Base-by-base conservation (phyloP, 1,284 basidiomycete genomes). In the Sporisorium exsertum region DNA sequence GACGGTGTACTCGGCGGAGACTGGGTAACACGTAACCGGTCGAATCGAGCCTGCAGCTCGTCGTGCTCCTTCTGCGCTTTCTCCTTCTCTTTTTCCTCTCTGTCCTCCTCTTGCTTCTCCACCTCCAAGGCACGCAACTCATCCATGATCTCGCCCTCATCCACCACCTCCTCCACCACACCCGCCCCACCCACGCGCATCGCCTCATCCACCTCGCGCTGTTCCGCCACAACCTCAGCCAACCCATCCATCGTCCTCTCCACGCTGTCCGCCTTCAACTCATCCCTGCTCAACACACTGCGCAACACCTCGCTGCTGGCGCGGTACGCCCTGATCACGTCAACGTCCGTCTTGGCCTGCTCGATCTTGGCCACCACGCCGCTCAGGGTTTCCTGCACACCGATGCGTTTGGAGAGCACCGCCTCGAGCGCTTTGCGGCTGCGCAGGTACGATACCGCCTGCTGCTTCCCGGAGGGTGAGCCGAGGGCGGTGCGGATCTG, bases 291-390 rank as follows among this genome's bases (percentile, higher is more conserved):
- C 2, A 97, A 90, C 45, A 97, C 90, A 0, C 89, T 86, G 13
- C 89, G 89, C 10, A 98, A 88, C 0, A 94, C 94, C 2, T 89
- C 86, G 0, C 93, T 91, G 2, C 94, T 94, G 1, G 91, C 90
- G 83, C 93, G 90, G 83, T 96, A 97, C 0, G 91, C 90, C 73
- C 90, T 90, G 90, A 97, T 91, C 59, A 97, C 92, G 92, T 95
- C 92, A 8, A 95, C 89, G 85, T 98, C 93, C 5, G 91, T 91
- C 49, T 92, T 92, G 22, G 95, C 93, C 18, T 91, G 90, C 86
- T 98, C 94, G 3, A 98, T 92, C 54, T 91, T 90, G 57, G 93
- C 87, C 20, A 97, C 86, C 0, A 95, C 93, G 2, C 89, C 87
- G 65, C 92, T 90, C 13, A 98, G 87, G 45, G 91, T 93, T 58